These are phyloP conservation scores for Suillus discolor DNA, from an alignment of 768 basidiomycete genomes.

Conservation along the genomic window DNA sequence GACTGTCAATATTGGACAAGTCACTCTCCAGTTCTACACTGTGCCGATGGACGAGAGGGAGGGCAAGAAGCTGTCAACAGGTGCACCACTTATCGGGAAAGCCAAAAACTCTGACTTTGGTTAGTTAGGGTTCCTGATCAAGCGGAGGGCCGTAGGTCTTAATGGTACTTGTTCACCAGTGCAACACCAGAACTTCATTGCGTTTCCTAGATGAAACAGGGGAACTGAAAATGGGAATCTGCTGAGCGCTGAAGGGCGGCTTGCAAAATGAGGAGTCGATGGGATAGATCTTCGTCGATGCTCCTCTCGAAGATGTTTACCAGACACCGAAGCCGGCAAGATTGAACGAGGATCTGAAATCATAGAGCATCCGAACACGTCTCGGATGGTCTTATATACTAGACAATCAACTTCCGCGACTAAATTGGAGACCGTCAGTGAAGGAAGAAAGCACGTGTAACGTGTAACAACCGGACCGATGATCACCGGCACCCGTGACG, in stretches of 20 bases:
- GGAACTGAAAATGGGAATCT: constrained; percentile 92
- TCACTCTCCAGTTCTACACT: neutral
- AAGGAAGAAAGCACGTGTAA: no score
- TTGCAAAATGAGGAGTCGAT: constrained; percentile 91
- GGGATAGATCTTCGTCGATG: constrained; percentile 73
- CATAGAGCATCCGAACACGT: no score
- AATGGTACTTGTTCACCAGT: constrained; percentile 81
- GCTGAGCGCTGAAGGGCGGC: constrained; percentile 90
- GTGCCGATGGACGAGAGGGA: no score
- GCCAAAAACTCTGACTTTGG: no score
- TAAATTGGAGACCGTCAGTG: no score
- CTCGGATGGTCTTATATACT: no score
- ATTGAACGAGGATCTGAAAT: constrained; percentile 60
- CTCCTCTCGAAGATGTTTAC: constrained; percentile 89
- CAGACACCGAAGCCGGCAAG: constrained; percentile 95
- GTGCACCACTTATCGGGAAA: no score
- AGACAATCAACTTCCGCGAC: no score
- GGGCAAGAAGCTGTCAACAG: no score
- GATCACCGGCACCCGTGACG: no score
- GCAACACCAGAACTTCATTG: constrained; percentile 95
- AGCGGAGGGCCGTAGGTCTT: constrained; percentile 66
- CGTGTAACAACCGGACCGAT: no score
- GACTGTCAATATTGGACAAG: neutral
- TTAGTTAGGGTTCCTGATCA: constrained; percentile 64
- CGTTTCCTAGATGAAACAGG: constrained; percentile 97